Base-by-base conservation (phyloP, 1,139 yeast species). In the Ogataea hybrid region DNA sequence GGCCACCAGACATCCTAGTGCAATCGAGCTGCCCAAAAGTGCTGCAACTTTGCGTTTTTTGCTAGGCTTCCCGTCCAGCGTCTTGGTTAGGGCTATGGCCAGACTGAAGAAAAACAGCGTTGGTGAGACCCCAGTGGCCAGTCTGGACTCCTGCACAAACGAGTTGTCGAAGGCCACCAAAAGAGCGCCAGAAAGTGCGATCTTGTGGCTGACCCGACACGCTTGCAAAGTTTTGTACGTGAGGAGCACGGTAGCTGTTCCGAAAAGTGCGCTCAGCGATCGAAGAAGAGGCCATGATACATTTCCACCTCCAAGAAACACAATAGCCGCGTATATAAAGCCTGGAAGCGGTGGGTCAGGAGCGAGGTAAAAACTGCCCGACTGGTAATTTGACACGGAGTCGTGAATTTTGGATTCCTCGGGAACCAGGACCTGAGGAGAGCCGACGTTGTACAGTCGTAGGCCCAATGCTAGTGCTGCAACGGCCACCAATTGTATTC, bases 351-450 rank as follows among this genome's bases (percentile, higher is more conserved):
- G 89, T 0, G 90, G 89, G 42, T 81, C 77, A 2, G 72, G 69
- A 49, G 77, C 84, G 14, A 80, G 57, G 54, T 77, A 81, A 51
- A 77, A 82, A 32, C 73, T 69, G n/a, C 88, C 86, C 31, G 66
- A 66, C 48, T 71, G 63, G 65, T 84, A 87, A 46, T 75, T 71
- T 44, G 79, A 72, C 39, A 92, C 81, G 59, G 79, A 79, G 4
- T 81, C 80, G 10, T 90, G 86, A 45, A 80, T 77, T 57, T 81
- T 85, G 18, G 75, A 77, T 56, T 83, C 89, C 55, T 79, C 84
- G 52, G 73, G 75, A 6, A 81, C 77, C 15, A 78, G 75, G 27
- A 64, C 58, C 39, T 62, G 51, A 1, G 80, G 81, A 5, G 46
- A 39, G 9, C 65, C 63, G n/a, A 75, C 48, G 35, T 62, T 58